Evolutionary conservation across 352 stramenopile genomes (phyloP).

Genomic region (Pythium periplocum): DNA sequence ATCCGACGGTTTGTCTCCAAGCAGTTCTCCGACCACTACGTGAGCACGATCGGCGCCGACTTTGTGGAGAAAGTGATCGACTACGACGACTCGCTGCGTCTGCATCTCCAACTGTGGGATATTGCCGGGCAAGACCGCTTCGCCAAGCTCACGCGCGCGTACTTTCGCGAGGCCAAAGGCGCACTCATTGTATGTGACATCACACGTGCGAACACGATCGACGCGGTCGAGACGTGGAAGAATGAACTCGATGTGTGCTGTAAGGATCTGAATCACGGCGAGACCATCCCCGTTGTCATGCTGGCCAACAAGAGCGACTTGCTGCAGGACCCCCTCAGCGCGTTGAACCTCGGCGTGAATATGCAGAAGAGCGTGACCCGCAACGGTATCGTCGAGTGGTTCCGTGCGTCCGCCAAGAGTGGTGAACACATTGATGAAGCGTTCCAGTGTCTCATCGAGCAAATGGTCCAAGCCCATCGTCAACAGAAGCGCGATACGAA

Average conservation of each 20-base stretch:
- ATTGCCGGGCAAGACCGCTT: conserved; percentile 87
- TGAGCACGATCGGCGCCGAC: conserved; percentile 83
- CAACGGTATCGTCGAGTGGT: conserved; percentile 77
- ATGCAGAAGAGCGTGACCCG: conserved; percentile 82
- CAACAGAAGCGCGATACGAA: conserved; percentile 14
- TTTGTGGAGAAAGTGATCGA: conserved; percentile 82
- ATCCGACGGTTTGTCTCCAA: conserved; percentile 71
- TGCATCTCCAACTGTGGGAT: conserved; percentile 85
- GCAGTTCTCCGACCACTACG: conserved; percentile 77
- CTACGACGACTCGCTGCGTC: conserved; percentile 43
- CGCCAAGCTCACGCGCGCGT: conserved; percentile 82
- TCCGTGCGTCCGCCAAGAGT: conserved; percentile 67
- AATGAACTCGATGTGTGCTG: conserved; percentile 67
- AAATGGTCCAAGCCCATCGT: conserved; percentile 51
- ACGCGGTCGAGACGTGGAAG: conserved; percentile 83
- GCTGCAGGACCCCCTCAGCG: conserved; percentile 55
- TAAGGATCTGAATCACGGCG: conserved; percentile 32
- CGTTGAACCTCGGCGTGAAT: conserved; percentile 67
- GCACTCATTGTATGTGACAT: conserved; percentile 87
- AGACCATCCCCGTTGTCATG: conserved; percentile 67
- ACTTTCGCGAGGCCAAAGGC: conserved; percentile 77
- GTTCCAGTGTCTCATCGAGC: conserved; percentile 53
- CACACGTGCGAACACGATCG: conserved; percentile 79
- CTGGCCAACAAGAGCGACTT: conserved; percentile 87
- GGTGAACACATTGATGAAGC: conserved; percentile 56